Percentiles rank a stretch among this genome's conserved stretches.
These are phyloP conservation scores for Cynara cardunculus DNA, from an alignment of 129 eudicot species.

Conservation along the genomic window DNA sequence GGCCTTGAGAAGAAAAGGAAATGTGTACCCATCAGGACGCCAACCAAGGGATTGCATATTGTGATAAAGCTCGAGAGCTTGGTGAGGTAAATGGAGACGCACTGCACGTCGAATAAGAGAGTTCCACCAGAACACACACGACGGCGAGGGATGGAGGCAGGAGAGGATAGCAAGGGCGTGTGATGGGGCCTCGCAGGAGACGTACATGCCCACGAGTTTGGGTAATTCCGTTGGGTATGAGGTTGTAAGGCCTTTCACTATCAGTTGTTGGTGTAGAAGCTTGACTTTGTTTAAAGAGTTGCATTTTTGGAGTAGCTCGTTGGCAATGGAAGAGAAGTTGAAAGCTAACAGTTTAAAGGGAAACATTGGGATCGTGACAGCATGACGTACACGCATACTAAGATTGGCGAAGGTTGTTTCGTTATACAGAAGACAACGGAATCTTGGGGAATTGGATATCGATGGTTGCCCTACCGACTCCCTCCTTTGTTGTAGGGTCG, in stretches of 20 bases:
- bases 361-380: not conserved
- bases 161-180: slow-evolving; percentile 38
- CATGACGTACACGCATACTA: slow-evolving; percentile 14
- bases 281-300: slow-evolving; percentile 20
- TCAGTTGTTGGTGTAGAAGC: slow-evolving; percentile 45
- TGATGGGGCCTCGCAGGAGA: slow-evolving; percentile 33
- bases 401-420: not conserved
- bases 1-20: slow-evolving; percentile 67
- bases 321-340: slow-evolving; percentile 8
- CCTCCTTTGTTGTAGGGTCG: not conserved
- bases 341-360: not conserved
- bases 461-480: not conserved
- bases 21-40: slow-evolving; percentile 65
- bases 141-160: slow-evolving; percentile 35
- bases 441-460: not conserved
- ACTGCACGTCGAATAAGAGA: slow-evolving; percentile 38
- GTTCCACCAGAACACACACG: slow-evolving; percentile 57
- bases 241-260: slow-evolving; percentile 32
- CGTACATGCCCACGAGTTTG: slow-evolving; percentile 25
- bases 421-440: not conserved
- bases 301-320: slow-evolving; percentile 22
- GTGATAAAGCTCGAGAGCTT: slow-evolving; percentile 35
- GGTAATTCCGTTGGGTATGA: slow-evolving; percentile 5
- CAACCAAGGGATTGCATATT: slow-evolving; percentile 43
- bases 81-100: not conserved